Evolutionary conservation across 495 filamentous ascomycete genomes (phyloP), one percentile per base, ranked within the genome.

Genomic region (Aspergillus nidulans): DNA sequence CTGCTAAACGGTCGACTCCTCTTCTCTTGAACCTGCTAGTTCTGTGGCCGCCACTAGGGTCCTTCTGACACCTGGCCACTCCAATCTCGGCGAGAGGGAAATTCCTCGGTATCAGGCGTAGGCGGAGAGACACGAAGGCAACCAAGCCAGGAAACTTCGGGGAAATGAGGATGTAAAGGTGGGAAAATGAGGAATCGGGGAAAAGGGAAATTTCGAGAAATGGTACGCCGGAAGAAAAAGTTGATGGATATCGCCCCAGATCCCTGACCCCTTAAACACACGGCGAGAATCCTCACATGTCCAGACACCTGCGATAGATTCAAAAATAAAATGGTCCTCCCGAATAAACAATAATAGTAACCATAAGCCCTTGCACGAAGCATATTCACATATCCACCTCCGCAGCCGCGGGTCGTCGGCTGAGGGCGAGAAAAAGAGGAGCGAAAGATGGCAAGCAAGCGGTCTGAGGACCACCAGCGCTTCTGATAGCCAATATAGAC

Each of bases 1-100:
- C 72, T 72, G 72, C 70, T 75, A 72, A 75, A 71, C 64, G 64
- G 66, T 64, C 63, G 69, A 75, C 72, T 65, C 68, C 70, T 72
- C 69, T 67, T 66, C 70, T 72, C 69, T 67, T 66, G 39, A 21
- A 36, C 30, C 19, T 39, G 16, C 18, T 24, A 39, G 42, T 36
- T 40, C 53, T 47, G 47, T 55, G 25, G 43, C 52, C 53, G 21
- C 47, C 51, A 19, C 18, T 34, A 24, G 41, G 28, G 40, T 30
- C 45, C 47, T 8, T 39, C 36, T 39, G 15, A 16, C 36, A 18
- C n/a, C 5, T 39, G 3, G 15, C 1, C 36, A 36, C 36, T 15
- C 13, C 16, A 30, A 24, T 45, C 44, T 30, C 32, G 7, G 47
- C 32, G 24, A 36, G 20, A 5, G 28, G 24, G 28, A n/a, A 9